phyloP scores from a whole-genome alignment of 1,284 basidiomycete genomes.

The Ganoderma lucidum region DNA sequence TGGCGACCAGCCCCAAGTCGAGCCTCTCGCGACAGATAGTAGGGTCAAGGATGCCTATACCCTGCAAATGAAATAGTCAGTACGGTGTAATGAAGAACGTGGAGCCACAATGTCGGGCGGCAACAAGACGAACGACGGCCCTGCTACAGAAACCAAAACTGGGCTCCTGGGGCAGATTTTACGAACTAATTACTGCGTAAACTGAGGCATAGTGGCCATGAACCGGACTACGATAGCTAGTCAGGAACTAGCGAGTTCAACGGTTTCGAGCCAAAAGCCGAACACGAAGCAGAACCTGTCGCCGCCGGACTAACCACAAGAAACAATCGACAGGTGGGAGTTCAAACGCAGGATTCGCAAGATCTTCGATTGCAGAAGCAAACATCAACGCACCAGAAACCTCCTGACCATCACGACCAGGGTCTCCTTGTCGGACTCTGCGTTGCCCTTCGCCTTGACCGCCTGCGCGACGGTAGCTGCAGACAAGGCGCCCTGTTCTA shows the following conservation, averaged over 20 bases:
- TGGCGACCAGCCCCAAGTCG: constrained; percentile 67
- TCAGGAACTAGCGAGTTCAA: neutral
- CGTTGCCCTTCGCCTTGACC: constrained; percentile 55
- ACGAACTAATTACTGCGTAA: neutral
- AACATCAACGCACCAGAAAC: constrained; percentile 63
- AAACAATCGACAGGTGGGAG: neutral
- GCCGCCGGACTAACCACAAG: neutral
- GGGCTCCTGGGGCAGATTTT: neutral
- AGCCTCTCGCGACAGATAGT: constrained; percentile 75
- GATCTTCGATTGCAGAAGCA: constrained; percentile 12
- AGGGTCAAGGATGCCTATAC: constrained; percentile 60
- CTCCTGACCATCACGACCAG: constrained; percentile 66
- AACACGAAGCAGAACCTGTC: neutral
- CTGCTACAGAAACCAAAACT: neutral
- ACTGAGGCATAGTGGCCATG: neutral
- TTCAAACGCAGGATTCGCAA: too few relatives aligned
- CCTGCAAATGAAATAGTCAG: constrained; percentile 50
- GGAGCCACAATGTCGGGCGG: too few relatives aligned
- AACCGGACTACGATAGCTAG: too few relatives aligned
- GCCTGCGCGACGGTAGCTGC: constrained; percentile 45
- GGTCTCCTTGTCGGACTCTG: constrained; percentile 67
- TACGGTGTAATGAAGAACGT: neutral
- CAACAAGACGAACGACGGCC: neutral
- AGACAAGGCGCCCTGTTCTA: constrained; percentile 35
- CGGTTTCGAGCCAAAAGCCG: neutral